Percentiles rank a stretch among this genome's conserved stretches.
Conservation (phyloP, 2,329 filamentous ascomycete species). For the Colletotrichum higginsianum region DNA sequence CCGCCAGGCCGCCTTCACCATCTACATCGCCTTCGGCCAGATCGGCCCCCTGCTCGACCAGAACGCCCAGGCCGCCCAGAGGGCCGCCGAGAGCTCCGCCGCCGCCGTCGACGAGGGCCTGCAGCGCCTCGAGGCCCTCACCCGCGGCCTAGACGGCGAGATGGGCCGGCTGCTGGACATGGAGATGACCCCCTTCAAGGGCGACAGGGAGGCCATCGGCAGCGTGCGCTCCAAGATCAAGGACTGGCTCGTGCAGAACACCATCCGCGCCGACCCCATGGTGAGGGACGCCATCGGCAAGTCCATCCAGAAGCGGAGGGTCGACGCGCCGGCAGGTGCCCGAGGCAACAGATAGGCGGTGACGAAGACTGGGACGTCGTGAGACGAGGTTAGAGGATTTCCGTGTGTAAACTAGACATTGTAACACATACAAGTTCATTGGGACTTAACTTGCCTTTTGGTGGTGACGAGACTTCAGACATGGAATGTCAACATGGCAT, state of each 20-base stretch:
- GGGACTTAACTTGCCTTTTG: background rate
- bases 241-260: constrained; percentile 91
- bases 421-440: no score
- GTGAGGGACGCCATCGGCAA: constrained; percentile 84
- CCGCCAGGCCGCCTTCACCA: constrained; percentile 81
- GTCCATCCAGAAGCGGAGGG: constrained; percentile 74
- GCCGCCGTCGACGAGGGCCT: constrained; percentile 62
- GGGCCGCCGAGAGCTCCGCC: constrained; percentile 46
- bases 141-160: constrained; percentile 77
- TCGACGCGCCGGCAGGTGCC: constrained; percentile 75
- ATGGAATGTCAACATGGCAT: background rate
- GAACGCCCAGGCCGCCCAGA: constrained; percentile 51
- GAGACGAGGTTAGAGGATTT: background rate
- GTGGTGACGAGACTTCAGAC: background rate
- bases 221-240: constrained; percentile 81
- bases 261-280: constrained; percentile 83
- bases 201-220: constrained; percentile 75
- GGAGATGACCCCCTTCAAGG: constrained; percentile 85
- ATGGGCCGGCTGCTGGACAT: constrained; percentile 79
- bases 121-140: constrained; percentile 74
- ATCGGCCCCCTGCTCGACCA: constrained; percentile 77
- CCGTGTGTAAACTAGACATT: no score
- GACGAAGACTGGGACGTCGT: background rate
- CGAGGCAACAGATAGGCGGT: constrained; percentile 61
- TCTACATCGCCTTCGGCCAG: constrained; percentile 88